Evolutionary conservation across 768 basidiomycete genomes (phyloP).

Genomic region (Hortiboletus campestris): DNA sequence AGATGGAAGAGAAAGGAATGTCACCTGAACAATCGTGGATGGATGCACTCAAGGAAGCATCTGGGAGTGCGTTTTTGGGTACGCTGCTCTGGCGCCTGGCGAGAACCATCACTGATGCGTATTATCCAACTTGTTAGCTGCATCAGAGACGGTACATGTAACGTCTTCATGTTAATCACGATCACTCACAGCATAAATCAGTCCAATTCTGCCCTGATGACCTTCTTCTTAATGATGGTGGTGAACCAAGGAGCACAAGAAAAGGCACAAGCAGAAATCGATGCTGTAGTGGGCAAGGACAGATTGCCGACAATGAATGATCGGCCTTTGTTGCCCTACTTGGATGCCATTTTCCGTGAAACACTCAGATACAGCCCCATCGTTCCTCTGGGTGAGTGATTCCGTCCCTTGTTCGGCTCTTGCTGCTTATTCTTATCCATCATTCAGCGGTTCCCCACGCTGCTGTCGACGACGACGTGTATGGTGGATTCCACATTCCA

Average conservation of each 20-base stretch:
- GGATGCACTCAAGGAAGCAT: neutral
- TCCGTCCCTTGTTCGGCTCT: neutral
- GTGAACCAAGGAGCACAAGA: conserved; percentile 4
- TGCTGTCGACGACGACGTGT: conserved; percentile 38
- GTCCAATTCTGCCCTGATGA: neutral
- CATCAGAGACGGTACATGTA: conserved; percentile 1
- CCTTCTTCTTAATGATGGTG: conserved; percentile 13
- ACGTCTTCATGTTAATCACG: neutral
- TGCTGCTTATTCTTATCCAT: neutral
- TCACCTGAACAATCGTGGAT: neutral
- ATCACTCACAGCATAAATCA: neutral
- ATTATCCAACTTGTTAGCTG: neutral
- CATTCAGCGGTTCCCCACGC: conserved; percentile 25
- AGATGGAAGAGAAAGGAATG: neutral
- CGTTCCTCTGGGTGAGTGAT: conserved; percentile 2
- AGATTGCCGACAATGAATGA: conserved; percentile 4
- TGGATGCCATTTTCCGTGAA: conserved; percentile 12
- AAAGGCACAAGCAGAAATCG: conserved; percentile 5
- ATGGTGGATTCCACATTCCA: conserved; percentile 11
- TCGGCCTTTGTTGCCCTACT: conserved; percentile 5
- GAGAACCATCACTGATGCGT: neutral
- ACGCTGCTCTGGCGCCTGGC: neutral
- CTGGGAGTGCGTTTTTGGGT: conserved; percentile 8
- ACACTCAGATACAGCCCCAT: neutral
- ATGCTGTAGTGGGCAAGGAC: conserved; percentile 1